These are phyloP conservation scores for Thermomyces lanuginosus DNA, from an alignment of 2,329 filamentous ascomycete genomes.

Conservation along the genomic window DNA sequence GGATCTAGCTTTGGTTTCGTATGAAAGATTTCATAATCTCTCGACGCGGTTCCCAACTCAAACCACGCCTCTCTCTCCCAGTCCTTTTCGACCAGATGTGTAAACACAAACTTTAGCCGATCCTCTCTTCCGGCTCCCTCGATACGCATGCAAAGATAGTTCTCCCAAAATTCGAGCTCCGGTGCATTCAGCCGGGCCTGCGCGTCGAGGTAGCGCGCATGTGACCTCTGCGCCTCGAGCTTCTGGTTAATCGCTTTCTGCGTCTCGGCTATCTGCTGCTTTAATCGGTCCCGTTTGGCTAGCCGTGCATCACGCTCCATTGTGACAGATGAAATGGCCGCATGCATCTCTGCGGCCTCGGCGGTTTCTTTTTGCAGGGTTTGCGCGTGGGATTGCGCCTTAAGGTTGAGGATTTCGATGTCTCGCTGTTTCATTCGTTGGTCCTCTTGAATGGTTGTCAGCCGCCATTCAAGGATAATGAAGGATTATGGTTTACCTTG, in stretches of 20 bases:
- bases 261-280: slow-evolving; percentile 37
- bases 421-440: slow-evolving; percentile 77
- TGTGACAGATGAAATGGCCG: slow-evolving; percentile 40
- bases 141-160: slow-evolving; percentile 72
- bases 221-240: slow-evolving; percentile 29
- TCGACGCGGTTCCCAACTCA: slow-evolving; percentile 63
- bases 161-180: slow-evolving; percentile 91
- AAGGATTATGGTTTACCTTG: slow-evolving; percentile 69
- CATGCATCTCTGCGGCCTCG: slow-evolving; percentile 47
- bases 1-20: slow-evolving; percentile 51
- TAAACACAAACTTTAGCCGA: slow-evolving; percentile 77
- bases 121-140: slow-evolving; percentile 77
- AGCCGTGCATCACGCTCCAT: slow-evolving; percentile 40
- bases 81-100: slow-evolving; percentile 69
- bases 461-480: too few species aligned
- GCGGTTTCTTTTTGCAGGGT: slow-evolving; percentile 42
- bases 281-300: slow-evolving; percentile 39
- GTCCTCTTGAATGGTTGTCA: too few species aligned
- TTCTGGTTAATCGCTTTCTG: slow-evolving; percentile 31
- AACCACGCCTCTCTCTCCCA: slow-evolving; percentile 89
- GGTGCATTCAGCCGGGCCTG: slow-evolving; percentile 82
- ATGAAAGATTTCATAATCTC: slow-evolving; percentile 73
- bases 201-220: slow-evolving; percentile 56
- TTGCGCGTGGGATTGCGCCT: slow-evolving; percentile 39
- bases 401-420: slow-evolving; percentile 56